A percentile compares a stretch with the other conserved stretches of the same genome.
These are phyloP conservation scores for Paracorniculantispora psalliotae DNA, from an alignment of 2,329 filamentous ascomycete species.

Conservation along the genomic window DNA sequence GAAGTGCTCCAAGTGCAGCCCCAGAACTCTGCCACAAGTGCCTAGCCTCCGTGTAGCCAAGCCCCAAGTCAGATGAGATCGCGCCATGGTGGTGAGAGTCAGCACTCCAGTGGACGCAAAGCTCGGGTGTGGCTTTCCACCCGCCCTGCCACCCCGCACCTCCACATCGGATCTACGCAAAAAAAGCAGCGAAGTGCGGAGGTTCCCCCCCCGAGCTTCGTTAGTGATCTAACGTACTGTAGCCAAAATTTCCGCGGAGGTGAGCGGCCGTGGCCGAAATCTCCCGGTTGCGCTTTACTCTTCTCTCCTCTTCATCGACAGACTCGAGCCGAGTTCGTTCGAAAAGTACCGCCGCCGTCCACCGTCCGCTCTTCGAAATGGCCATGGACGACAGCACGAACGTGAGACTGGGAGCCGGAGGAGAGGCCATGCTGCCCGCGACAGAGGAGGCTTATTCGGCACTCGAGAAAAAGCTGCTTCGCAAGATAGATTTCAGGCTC, in stretches of 20 bases:
- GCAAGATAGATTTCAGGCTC: slow-evolving; percentile 48
- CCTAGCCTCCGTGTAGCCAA: too few relatives aligned
- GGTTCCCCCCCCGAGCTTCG: neutral
- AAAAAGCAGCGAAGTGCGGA: too few relatives aligned
- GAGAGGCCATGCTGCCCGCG: neutral
- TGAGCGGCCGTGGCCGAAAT: neutral
- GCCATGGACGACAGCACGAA: neutral
- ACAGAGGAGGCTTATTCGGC: neutral
- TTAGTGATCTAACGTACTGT: neutral
- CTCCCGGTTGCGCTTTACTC: neutral
- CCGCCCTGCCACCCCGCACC: too few relatives aligned
- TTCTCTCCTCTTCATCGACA: neutral
- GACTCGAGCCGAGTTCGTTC: neutral
- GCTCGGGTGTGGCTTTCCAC: neutral
- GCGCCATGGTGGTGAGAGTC: neutral
- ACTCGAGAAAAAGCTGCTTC: slow-evolving; percentile 32
- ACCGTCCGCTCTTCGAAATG: too few relatives aligned
- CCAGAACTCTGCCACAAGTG: too few relatives aligned
- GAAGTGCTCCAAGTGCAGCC: too few relatives aligned
- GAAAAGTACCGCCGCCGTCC: neutral
- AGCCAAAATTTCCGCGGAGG: neutral
- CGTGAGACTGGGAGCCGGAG: too few relatives aligned
- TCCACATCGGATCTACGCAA: too few relatives aligned
- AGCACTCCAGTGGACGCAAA: neutral
- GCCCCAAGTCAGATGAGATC: neutral